A percentile compares a stretch with the other conserved stretches of the same genome.
Evolutionary conservation across 352 stramenopile genomes (phyloP).

Genomic region (Phytopythium montanum): DNA sequence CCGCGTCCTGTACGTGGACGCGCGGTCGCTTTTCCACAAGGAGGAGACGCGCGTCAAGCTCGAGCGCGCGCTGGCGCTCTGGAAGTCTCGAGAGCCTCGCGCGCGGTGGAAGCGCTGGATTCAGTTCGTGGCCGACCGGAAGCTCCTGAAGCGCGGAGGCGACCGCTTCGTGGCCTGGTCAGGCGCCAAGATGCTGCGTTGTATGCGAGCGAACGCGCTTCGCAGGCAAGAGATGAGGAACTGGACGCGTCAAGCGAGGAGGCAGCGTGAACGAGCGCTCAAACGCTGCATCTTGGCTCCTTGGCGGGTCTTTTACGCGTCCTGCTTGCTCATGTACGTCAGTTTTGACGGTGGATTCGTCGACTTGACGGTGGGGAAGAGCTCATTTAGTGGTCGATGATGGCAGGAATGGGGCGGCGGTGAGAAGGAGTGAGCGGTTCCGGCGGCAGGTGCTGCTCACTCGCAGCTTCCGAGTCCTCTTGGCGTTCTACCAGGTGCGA

Average conservation of each 20-base stretch:
- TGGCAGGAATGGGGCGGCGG: slow-evolving; percentile 34
- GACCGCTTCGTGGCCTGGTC: slow-evolving; percentile 20
- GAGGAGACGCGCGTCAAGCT: slow-evolving; percentile 30
- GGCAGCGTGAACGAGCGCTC: slow-evolving; percentile 19
- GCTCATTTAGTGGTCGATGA: slow-evolving; percentile 3
- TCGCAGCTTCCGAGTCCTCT: slow-evolving; percentile 14
- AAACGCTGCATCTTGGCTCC: slow-evolving; percentile 26
- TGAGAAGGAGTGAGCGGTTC: slow-evolving; percentile 26
- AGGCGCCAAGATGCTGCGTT: slow-evolving; percentile 19
- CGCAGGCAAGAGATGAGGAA: slow-evolving; percentile 22
- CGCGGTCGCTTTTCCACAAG: slow-evolving; percentile 27
- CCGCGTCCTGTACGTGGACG: slow-evolving; percentile 38
- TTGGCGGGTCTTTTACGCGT: slow-evolving; percentile 40
- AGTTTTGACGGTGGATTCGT: not conserved
- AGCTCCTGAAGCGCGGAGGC: slow-evolving; percentile 25
- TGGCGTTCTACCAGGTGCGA: slow-evolving; percentile 28
- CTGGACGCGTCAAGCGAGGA: slow-evolving; percentile 14
- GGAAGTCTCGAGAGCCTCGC: slow-evolving; percentile 42
- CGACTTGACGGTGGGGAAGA: not conserved
- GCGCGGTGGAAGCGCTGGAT: slow-evolving; percentile 43
- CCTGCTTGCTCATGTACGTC: slow-evolving; percentile 41
- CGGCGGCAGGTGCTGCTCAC: slow-evolving; percentile 7
- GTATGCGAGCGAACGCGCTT: slow-evolving; percentile 17
- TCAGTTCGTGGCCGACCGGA: slow-evolving; percentile 29
- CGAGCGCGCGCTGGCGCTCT: slow-evolving; percentile 35